A percentile compares a stretch with the other conserved stretches of the same genome.
Evolutionary conservation across 495 filamentous ascomycete species (phyloP).

Genomic region (Aspergillus hancockii): DNA sequence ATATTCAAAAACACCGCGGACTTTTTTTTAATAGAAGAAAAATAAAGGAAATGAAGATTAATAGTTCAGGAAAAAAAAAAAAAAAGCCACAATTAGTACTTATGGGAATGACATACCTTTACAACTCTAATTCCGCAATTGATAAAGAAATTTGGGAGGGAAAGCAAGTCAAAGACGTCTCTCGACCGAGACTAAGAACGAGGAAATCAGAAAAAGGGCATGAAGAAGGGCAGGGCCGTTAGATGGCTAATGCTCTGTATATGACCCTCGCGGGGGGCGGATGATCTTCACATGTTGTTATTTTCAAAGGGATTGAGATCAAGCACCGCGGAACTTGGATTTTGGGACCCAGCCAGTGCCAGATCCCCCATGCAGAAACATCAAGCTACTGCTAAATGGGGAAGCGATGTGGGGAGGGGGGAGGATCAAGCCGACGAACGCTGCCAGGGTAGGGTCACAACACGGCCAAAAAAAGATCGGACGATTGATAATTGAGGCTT

Average conservation of each 20-base stretch:
- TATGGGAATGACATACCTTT: neutral
- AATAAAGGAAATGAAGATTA: neutral
- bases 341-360: slow-evolving; percentile 4
- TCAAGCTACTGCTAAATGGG: slow-evolving; percentile 3
- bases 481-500: neutral
- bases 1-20: neutral
- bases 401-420: neutral
- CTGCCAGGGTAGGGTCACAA: neutral
- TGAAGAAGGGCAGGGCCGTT: neutral
- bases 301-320: slow-evolving; percentile 2
- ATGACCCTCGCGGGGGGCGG: slow-evolving; percentile 1
- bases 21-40: neutral
- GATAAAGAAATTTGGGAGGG: neutral
- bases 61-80: neutral
- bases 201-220: neutral
- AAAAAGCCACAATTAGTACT: neutral
- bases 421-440: neutral
- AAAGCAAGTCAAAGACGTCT: neutral
- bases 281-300: slow-evolving; percentile 19
- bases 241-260: neutral
- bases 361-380: neutral
- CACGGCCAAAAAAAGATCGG: neutral
- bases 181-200: neutral
- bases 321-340: slow-evolving; percentile 20
- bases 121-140: neutral